Percentiles rank a stretch among this genome's conserved stretches.
These are phyloP conservation scores for Colletotrichum lentis DNA, from an alignment of 2,329 filamentous ascomycete species.

Conservation along the genomic window DNA sequence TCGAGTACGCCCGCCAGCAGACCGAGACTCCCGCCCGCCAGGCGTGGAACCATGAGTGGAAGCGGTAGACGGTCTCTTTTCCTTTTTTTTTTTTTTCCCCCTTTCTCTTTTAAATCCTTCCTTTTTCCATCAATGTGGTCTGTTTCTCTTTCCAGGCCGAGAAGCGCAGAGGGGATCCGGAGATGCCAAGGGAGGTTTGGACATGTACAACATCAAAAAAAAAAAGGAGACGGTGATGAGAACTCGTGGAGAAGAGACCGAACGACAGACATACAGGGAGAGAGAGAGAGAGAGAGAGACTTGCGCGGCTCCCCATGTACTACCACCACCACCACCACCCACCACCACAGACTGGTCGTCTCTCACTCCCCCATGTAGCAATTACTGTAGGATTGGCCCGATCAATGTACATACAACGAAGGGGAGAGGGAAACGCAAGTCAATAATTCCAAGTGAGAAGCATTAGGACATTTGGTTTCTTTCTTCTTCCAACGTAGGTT, in stretches of 20 bases:
- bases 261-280: no score
- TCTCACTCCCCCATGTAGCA: not conserved
- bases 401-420: not conserved
- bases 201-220: not conserved
- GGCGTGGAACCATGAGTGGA: conserved; percentile 96
- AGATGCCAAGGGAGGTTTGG: no score
- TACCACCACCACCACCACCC: not conserved
- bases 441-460: not conserved
- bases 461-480: not conserved
- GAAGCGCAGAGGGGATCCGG: no score
- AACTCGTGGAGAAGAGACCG: not conserved
- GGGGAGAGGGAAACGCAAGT: not conserved
- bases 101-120: not conserved
- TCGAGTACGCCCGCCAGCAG: conserved; percentile 88
- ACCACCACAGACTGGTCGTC: not conserved
- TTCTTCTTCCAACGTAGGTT: not conserved
- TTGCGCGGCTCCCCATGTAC: not conserved
- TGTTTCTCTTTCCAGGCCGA: no score
- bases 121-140: not conserved
- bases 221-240: not conserved
- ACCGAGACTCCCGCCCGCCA: conserved; percentile 80
- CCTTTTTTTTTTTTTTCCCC: not conserved
- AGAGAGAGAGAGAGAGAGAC: no score
- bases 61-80: conserved; percentile 55
- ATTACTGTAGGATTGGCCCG: conserved; percentile 9